A percentile compares a stretch with the other conserved stretches of the same genome.
phyloP scores from a whole-genome alignment of 2,329 filamentous ascomycete species.

The Cercospora zeina region DNA sequence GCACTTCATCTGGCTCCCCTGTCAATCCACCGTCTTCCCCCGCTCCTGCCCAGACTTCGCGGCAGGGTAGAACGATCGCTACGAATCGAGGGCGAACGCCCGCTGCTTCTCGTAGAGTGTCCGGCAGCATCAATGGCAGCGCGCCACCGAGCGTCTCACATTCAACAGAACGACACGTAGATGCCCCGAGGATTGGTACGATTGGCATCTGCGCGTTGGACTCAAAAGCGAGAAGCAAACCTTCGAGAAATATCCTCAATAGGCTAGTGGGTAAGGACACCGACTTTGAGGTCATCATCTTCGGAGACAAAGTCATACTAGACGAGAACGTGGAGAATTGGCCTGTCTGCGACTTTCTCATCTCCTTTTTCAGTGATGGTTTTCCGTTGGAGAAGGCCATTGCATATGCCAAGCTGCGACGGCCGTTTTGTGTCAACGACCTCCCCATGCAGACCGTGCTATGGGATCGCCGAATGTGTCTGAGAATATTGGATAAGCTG shows the following conservation, averaged over 20 bases:
- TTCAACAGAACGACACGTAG: conserved; percentile 65
- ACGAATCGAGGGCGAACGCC: conserved; percentile 44
- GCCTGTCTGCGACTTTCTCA: conserved; percentile 93
- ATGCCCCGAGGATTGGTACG: conserved; percentile 58
- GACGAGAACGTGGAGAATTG: conserved; percentile 96
- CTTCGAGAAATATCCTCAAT: conserved; percentile 93
- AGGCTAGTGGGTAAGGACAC: conserved; percentile 84
- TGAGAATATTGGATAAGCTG: conserved; percentile 84
- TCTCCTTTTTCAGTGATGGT: conserved; percentile 97
- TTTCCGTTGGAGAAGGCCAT: conserved; percentile 97
- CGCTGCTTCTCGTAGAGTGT: conserved; percentile 71
- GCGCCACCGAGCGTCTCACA: conserved; percentile 80
- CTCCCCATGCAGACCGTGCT: conserved; percentile 95
- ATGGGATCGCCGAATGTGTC: conserved; percentile 90
- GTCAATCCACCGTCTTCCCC: conserved; percentile 67
- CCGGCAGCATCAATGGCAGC: conserved; percentile 41
- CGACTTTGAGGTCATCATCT: conserved; percentile 95
- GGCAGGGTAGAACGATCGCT: conserved; percentile 31
- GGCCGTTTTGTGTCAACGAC: conserved; percentile 97
- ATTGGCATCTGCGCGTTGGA: conserved; percentile 96
- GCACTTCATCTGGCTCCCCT: conserved; percentile 78
- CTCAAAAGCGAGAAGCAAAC: conserved; percentile 93
- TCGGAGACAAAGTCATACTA: conserved; percentile 97
- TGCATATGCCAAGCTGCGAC: conserved; percentile 86
- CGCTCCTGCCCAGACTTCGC: conserved; percentile 22